Evolutionary conservation across 495 filamentous ascomycete genomes (phyloP).

Genomic region (Podospora fimiseda): DNA sequence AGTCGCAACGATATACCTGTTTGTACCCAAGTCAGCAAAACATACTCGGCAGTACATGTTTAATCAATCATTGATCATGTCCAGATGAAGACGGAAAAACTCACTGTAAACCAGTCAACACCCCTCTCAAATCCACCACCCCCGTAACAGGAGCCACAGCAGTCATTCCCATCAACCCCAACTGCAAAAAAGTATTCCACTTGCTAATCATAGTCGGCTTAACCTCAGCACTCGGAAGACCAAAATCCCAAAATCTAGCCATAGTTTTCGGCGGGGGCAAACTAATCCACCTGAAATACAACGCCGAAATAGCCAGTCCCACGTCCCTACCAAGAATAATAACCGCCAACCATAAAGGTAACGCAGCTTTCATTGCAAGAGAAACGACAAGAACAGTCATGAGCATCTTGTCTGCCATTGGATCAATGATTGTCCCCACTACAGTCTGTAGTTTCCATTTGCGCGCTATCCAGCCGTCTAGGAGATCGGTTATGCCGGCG

Average conservation of each 20-base stretch:
- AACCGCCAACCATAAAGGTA: constrained; percentile 78
- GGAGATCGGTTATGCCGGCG: constrained; percentile 81
- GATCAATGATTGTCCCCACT: constrained; percentile 92
- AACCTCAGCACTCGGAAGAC: constrained; percentile 85
- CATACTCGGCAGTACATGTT: too few species aligned
- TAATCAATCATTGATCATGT: too few species aligned
- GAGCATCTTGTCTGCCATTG: constrained; percentile 91
- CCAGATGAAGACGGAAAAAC: constrained; percentile 28
- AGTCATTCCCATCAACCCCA: constrained; percentile 69
- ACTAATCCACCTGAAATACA: constrained; percentile 93
- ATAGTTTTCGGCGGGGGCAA: constrained; percentile 90
- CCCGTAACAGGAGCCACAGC: constrained; percentile 65
- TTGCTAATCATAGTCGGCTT: constrained; percentile 88
- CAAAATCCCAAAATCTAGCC: constrained; percentile 94
- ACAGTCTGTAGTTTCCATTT: constrained; percentile 84
- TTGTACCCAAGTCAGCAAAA: too few species aligned
- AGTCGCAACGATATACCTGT: constrained; percentile 67
- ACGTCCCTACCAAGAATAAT: constrained; percentile 89
- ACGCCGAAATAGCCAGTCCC: constrained; percentile 76
- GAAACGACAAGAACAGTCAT: constrained; percentile 89
- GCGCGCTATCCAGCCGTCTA: constrained; percentile 90
- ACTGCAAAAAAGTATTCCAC: constrained; percentile 75
- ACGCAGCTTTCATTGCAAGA: constrained; percentile 68
- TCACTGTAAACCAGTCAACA: constrained; percentile 66
- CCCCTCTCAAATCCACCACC: constrained; percentile 44